Evolutionary conservation across 345 rosid genomes (phyloP), one percentile per base, ranked within the genome.

Genomic region (Barbarea vulgaris): DNA sequence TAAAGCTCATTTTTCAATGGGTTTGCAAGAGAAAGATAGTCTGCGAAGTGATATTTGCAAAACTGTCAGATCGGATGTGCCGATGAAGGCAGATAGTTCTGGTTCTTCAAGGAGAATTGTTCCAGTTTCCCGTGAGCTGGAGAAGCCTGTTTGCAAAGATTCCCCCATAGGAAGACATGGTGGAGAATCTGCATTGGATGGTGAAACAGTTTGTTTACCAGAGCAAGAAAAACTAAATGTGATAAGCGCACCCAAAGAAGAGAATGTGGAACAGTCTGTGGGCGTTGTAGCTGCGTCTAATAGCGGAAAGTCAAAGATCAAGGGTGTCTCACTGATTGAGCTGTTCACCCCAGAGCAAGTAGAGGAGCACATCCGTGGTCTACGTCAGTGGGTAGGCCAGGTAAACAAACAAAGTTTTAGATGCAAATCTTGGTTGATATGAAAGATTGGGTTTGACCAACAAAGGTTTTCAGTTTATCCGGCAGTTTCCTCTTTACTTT

Each of bases 381-480:
- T 95, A 67, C 88, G 99, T 73, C 99, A 76, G 80, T 95, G 99
- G 98, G 99, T 92, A 79, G 98, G 99, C 77, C 99, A 95, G 96
- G 99, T 92, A 84, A 63, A 60, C 39, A 34, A 19, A 28, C 24
- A 3, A 34, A 11, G 6, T 64, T 44, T 61, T 46, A 55, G 46
- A 56, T 57, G 52, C 76, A 71, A 28, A 28, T 64, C 61, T 71
- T 77, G 62, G 56, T 70, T 70, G 37, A 56, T 64, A 64, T 53
- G 60, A 46, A 77, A 17, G 52, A 41, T 24, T 55, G 66, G 48
- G 65, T 33, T 54, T 53, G 55, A 46, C 72, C 51, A 31, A 74
- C 39, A 24, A 61, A 47, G 37, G 8, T 61, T 69, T 61, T 53
- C 59, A 28, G 17, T 61, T 47, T 54, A 42, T 56, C 46, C 25